Evolutionary conservation across 768 basidiomycete genomes (phyloP).

Genomic region (Chiua virens): DNA sequence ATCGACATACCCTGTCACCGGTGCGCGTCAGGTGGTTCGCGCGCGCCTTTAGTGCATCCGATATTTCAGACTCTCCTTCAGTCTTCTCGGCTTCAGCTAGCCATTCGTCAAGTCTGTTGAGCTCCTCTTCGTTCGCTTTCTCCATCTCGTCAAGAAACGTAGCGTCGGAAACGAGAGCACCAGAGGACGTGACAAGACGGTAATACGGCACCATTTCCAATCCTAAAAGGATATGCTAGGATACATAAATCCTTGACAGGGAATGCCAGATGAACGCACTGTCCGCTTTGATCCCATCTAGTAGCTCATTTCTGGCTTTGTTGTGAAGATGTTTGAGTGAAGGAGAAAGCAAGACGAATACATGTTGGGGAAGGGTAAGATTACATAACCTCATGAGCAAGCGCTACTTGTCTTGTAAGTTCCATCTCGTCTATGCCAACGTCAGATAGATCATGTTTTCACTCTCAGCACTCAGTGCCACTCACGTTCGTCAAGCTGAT

Average conservation of each 20-base stretch:
- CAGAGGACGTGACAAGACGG: slow-evolving; percentile 51
- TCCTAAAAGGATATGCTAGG: slow-evolving; percentile 1
- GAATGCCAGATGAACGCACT: slow-evolving; percentile 49
- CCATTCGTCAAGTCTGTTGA: slow-evolving; percentile 72
- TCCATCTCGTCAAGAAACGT: slow-evolving; percentile 26
- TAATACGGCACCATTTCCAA: slow-evolving; percentile 91
- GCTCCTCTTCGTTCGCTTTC: slow-evolving; percentile 67
- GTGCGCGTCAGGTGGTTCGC: slow-evolving; percentile 88
- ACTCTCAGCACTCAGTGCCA: too few species aligned
- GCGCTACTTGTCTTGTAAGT: too few species aligned
- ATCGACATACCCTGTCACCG: slow-evolving; percentile 65
- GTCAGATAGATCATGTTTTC: neutral
- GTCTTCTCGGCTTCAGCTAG: slow-evolving; percentile 86
- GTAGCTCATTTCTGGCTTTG: slow-evolving; percentile 59
- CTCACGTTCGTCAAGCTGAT: slow-evolving; percentile 20
- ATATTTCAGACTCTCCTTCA: slow-evolving; percentile 92
- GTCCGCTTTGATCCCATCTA: slow-evolving; percentile 78
- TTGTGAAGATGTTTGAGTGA: slow-evolving; percentile 64
- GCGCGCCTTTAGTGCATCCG: slow-evolving; percentile 78
- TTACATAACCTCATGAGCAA: slow-evolving; percentile 37
- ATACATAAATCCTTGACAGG: neutral
- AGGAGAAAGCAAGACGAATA: slow-evolving; percentile 69
- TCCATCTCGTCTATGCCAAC: too few species aligned
- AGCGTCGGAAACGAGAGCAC: slow-evolving; percentile 44
- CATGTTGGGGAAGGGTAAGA: slow-evolving; percentile 73